Conservation (phyloP, 2,329 filamentous ascomycete genomes). For the Fusarium succisae region DNA sequence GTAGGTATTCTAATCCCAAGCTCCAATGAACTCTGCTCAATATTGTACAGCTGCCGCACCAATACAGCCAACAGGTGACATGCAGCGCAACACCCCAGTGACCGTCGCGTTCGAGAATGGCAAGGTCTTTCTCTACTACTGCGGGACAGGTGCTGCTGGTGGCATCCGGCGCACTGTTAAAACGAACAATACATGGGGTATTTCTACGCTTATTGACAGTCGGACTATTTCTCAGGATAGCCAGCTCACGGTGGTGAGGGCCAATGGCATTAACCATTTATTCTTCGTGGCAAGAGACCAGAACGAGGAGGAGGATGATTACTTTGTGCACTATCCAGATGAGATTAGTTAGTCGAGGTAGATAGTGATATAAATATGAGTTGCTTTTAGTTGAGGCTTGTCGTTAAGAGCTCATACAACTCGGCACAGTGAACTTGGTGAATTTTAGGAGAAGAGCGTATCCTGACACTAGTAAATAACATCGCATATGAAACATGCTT, state of each 20-base stretch:
- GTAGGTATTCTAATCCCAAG: neutral
- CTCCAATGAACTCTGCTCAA: accelerated
- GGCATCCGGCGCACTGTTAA: neutral
- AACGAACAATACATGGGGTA: neutral
- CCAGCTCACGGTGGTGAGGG: neutral
- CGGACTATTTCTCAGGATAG: neutral
- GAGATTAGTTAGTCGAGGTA: neutral
- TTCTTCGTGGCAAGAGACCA: neutral
- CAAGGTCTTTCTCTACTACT: neutral
- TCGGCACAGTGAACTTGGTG: neutral
- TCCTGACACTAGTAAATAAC: accelerated
- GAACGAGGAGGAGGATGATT: neutral
- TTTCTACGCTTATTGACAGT: accelerated
- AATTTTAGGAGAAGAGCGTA: neutral
- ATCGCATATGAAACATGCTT: neutral
- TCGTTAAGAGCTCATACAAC: too few species aligned
- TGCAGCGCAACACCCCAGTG: neutral
- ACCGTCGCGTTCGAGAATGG: neutral
- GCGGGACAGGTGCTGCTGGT: neutral
- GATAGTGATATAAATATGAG: accelerated
- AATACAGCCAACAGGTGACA: neutral
- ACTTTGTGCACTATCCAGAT: neutral
- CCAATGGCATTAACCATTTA: neutral
- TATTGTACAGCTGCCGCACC: too few species aligned
- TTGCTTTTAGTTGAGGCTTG: neutral